Conservation (phyloP, 208 protist species). For the Acanthamoeba castellanii region DNA sequence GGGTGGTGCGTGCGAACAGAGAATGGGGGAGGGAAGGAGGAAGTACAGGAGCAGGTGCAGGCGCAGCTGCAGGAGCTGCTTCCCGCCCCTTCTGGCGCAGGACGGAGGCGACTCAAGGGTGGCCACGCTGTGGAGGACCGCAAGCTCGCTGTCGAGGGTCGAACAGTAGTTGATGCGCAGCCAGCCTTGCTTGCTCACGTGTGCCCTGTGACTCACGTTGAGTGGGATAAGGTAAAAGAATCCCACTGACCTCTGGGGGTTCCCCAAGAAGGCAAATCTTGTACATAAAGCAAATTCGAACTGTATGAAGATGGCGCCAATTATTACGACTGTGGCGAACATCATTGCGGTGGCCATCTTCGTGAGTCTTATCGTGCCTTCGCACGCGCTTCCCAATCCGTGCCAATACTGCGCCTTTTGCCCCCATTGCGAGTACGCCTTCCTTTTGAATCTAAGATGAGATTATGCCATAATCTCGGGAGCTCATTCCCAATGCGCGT, state of each 20-base stretch:
- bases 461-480: neutral
- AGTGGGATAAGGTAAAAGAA: neutral
- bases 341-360: neutral
- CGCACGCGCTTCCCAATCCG: neutral
- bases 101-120: neutral
- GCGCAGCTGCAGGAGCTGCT: neutral
- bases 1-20: too few relatives aligned
- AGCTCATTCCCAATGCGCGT: neutral
- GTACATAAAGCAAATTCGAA: too few relatives aligned
- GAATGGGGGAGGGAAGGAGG: too few relatives aligned
- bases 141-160: neutral
- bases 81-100: neutral
- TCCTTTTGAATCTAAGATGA: neutral
- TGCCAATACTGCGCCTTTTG: slow-evolving; percentile 9
- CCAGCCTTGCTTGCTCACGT: neutral
- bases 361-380: neutral
- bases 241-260: too few relatives aligned
- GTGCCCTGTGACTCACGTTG: neutral
- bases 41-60: neutral
- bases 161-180: neutral
- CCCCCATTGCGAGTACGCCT: neutral
- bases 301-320: too few relatives aligned
- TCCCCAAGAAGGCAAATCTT: too few relatives aligned
- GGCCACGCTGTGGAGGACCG: neutral
- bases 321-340: neutral